phyloP scores from a whole-genome alignment of 2,329 filamentous ascomycete genomes.

The Cladosporium sp. region DNA sequence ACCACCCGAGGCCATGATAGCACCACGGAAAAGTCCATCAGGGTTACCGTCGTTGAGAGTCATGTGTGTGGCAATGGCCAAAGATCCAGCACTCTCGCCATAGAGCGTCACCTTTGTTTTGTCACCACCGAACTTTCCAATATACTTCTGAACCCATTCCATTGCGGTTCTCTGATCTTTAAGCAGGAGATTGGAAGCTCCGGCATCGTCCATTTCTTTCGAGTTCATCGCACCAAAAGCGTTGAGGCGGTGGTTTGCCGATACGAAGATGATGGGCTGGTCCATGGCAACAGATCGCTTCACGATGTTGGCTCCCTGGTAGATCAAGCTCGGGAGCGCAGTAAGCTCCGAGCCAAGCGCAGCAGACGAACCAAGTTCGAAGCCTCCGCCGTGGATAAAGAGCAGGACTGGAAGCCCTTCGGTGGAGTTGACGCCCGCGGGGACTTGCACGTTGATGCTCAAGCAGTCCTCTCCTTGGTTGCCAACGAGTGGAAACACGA shows the following conservation, averaged over 20 bases:
- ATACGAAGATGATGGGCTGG: conserved; percentile 47
- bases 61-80: conserved; percentile 39
- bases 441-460: conserved; percentile 50
- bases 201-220: conserved; percentile 18
- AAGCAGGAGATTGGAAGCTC: conserved; percentile 29
- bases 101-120: conserved; percentile 21
- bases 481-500: conserved; percentile 19
- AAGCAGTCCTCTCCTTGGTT: conserved; percentile 52
- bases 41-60: not conserved
- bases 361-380: conserved; percentile 13
- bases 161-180: conserved; percentile 37
- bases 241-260: conserved; percentile 42
- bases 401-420: conserved; percentile 38
- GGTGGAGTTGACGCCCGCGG: not conserved
- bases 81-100: conserved; percentile 31
- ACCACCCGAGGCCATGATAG: conserved; percentile 12
- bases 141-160: conserved; percentile 43
- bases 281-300: conserved; percentile 43
- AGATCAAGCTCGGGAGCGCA: conserved; percentile 25
- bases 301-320: conserved; percentile 39
- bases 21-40: conserved; percentile 7
- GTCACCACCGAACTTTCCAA: conserved; percentile 36
- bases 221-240: conserved; percentile 28
- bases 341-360: conserved; percentile 1
- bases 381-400: conserved; percentile 44